A percentile compares a stretch with the other conserved stretches of the same genome.
These are phyloP conservation scores for Fusarium devonianum DNA, from an alignment of 2,329 filamentous ascomycete species.

Conservation along the genomic window DNA sequence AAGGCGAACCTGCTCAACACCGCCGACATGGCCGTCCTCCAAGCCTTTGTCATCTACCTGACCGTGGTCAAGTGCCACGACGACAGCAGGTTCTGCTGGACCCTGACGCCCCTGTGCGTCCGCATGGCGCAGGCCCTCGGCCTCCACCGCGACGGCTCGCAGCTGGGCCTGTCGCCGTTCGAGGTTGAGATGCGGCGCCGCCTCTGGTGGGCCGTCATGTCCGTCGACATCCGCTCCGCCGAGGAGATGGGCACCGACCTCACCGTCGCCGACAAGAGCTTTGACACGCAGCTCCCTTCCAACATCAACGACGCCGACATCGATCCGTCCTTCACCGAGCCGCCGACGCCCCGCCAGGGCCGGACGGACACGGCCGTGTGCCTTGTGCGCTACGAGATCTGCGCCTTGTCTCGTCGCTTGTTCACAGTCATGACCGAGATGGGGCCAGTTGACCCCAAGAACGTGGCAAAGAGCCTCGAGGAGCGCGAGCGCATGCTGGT, in stretches of 20 bases:
- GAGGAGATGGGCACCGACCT: constrained; percentile 33
- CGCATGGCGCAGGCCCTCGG: constrained; percentile 32
- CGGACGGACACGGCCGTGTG: constrained; percentile 30
- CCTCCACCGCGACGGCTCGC: constrained; percentile 29
- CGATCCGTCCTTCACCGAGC: constrained; percentile 25
- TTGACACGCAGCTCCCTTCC: constrained; percentile 30
- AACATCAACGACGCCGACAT: constrained; percentile 34
- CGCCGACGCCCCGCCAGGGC: constrained; percentile 24
- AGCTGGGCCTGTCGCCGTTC: constrained; percentile 24
- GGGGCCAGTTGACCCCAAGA: constrained; percentile 23
- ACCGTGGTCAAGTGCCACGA: constrained; percentile 33
- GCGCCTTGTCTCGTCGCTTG: constrained; percentile 22
- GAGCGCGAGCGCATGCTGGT: constrained; percentile 32
- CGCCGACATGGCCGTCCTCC: constrained; percentile 27
- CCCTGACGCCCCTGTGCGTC: constrained; percentile 27
- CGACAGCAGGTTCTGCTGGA: constrained; percentile 32
- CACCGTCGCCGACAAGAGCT: constrained; percentile 25
- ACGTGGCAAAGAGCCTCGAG: constrained; percentile 29
- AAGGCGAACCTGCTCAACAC: constrained; percentile 34
- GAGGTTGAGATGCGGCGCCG: constrained; percentile 36
- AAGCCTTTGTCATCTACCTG: constrained; percentile 29
- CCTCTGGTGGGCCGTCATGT: constrained; percentile 32
- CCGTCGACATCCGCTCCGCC: constrained; percentile 29
- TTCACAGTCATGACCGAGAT: constrained; percentile 26
- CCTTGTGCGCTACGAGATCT: constrained; percentile 26